Base-by-base conservation (phyloP, 371 early-diverging fungal genomes). In the Mucor piriformis region DNA sequence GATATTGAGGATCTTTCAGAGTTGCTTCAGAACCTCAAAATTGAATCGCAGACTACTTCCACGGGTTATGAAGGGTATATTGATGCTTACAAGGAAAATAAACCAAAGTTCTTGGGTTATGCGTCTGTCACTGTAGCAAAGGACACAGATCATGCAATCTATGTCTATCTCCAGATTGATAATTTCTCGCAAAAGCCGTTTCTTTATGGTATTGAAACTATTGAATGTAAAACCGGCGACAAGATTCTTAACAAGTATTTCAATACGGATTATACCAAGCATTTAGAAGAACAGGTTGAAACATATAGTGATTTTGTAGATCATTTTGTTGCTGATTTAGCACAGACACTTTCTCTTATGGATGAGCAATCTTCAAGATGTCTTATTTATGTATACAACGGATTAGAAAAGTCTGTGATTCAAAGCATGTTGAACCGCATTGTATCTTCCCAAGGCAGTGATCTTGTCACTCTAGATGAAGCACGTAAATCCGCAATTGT, bases 1-100 rank as follows among this genome's bases (percentile, higher is more conserved):
- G 81, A 81, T 43, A 67, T 81, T 21, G 84, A 83, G 37, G 79
- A 83, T 38, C 61, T 83, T 8, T 38, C 67, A 8, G 59, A 51
- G 6, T 20, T 61, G 1, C 37, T 71, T 7, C 7, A 52, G 2
- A 53, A 50, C 6, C 12, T 71, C 7, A 29, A 35, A 8, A 59
- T 59, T 13, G 46, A 27, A 5, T 42, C 25, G 11, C 15, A 23
- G 10, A 16, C 24, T 4, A 21, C 3, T 2, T 20, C 12, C 33
- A 46, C 44, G 35, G 46, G 35, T 8, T 49, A 42, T 25, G 44
- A 61, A 38, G 63, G 60, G 7, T 69, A 64, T 54, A 12, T 59
- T 2, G 49, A 63, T 5, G 69, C 76, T 4, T 70, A 66, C 34
- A 34, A 42, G 16, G 52, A 66, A 5, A 42, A 66, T 32, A 57